Evolutionary conservation across 768 basidiomycete genomes (phyloP).

Genomic region (Xerocomus potaroensis): DNA sequence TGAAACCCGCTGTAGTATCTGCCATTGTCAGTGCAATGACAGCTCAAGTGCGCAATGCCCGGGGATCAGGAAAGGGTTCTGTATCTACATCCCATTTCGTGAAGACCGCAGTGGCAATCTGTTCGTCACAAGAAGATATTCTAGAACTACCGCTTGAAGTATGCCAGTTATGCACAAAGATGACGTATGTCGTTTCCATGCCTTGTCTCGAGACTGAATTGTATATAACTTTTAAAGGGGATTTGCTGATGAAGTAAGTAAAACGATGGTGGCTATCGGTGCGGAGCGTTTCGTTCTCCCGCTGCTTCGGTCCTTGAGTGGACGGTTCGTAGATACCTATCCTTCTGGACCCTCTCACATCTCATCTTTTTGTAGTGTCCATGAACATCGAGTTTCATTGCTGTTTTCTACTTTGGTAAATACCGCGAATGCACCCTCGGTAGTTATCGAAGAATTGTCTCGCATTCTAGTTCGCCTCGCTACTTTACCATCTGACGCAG

Average conservation of each 20-base stretch:
- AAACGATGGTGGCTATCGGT: constrained; percentile 44
- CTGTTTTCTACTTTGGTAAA: constrained; percentile 32
- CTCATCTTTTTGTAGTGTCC: constrained; percentile 24
- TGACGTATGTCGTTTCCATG: constrained; percentile 42
- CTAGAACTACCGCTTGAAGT: constrained; percentile 40
- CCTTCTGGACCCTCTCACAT: background rate
- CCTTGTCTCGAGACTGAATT: background rate
- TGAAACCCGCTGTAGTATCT: constrained; percentile 57
- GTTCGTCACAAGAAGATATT: constrained; percentile 56
- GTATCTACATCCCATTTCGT: constrained; percentile 58
- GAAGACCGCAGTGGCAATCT: constrained; percentile 61
- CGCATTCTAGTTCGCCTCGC: constrained; percentile 21
- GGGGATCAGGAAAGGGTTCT: constrained; percentile 19
- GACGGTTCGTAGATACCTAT: constrained; percentile 33
- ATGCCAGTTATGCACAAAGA: constrained; percentile 38
- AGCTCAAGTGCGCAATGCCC: constrained; percentile 36
- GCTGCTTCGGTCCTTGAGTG: constrained; percentile 40
- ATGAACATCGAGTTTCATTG: constrained; percentile 25
- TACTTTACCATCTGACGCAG: constrained; percentile 1
- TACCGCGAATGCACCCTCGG: constrained; percentile 16
- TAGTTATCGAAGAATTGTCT: constrained; percentile 21
- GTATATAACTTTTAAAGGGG: constrained; percentile 30
- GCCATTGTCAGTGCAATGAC: constrained; percentile 54
- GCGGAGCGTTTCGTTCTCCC: constrained; percentile 56
- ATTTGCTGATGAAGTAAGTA: constrained; percentile 45